Percentiles rank a stretch among this genome's conserved stretches.
phyloP scores from a whole-genome alignment of 2,329 filamentous ascomycete species.

The Cordyceps tenuipes region DNA sequence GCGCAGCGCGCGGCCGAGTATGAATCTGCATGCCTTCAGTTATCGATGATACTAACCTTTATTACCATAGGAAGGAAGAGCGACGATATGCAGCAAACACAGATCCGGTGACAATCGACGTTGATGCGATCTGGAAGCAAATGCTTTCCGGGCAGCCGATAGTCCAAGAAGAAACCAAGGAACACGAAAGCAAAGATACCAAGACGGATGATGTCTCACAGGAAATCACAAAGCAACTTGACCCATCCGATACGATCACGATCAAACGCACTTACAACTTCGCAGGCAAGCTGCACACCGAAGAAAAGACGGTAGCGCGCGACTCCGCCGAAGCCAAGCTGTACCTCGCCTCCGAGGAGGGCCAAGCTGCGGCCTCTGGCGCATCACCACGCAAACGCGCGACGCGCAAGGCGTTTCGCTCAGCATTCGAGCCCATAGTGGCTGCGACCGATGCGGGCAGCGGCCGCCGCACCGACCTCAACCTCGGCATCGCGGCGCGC shows the following conservation, averaged over 20 bases:
- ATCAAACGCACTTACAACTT: constrained; percentile 70
- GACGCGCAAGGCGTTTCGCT: constrained; percentile 51
- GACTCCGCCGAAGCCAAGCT: constrained; percentile 59
- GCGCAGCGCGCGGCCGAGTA: constrained; percentile 60
- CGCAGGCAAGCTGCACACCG: constrained; percentile 62
- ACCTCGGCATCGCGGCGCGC: constrained; percentile 45
- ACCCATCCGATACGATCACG: constrained; percentile 39
- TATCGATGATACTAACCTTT: constrained; percentile 3
- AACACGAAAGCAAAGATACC: background rate
- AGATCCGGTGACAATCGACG: constrained; percentile 59
- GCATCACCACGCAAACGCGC: constrained; percentile 32
- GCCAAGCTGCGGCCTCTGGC: constrained; percentile 17
- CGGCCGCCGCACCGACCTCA: constrained; percentile 44
- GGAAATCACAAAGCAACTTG: constrained; percentile 14
- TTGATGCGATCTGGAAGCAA: constrained; percentile 61
- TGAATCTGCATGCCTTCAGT: constrained; percentile 14
- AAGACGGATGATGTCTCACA: constrained; percentile 5
- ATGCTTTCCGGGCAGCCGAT: constrained; percentile 43
- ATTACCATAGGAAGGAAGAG: constrained; percentile 43
- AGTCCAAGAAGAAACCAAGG: constrained; percentile 4
- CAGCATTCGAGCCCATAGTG: constrained; percentile 51
- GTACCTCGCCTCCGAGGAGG: constrained; percentile 46
- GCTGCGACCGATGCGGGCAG: constrained; percentile 26
- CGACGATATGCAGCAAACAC: constrained; percentile 41
- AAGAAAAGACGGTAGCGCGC: constrained; percentile 60